A percentile compares a stretch with the other conserved stretches of the same genome.
phyloP scores from a whole-genome alignment of 345 rosid genomes.

The Rhodamnia rubescens region DNA sequence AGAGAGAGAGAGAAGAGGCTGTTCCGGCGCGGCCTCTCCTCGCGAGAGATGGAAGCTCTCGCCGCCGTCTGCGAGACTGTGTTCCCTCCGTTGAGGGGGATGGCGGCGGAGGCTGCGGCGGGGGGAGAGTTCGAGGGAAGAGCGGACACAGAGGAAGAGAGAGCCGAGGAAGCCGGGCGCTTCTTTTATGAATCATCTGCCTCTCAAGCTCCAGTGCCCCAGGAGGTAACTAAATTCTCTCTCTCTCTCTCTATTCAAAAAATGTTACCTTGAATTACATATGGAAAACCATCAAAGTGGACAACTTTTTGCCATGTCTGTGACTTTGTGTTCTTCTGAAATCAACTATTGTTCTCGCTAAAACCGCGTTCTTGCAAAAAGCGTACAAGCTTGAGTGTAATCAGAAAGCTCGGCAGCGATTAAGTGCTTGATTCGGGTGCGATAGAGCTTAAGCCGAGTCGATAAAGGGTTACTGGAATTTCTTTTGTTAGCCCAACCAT shows the following conservation, averaged over 20 bases:
- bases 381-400: neutral
- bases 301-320: neutral
- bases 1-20: neutral
- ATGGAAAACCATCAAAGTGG: neutral
- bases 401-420: neutral
- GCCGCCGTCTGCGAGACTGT: constrained; percentile 41
- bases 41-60: constrained; percentile 40
- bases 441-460: neutral
- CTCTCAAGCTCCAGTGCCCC: neutral
- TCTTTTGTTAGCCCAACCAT: no score
- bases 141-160: neutral
- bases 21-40: constrained; percentile 26
- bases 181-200: neutral
- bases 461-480: neutral
- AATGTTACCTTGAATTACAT: neutral
- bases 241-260: neutral
- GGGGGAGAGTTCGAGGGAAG: neutral
- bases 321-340: neutral
- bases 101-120: neutral
- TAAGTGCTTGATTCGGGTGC: neutral
- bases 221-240: neutral
- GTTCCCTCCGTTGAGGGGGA: constrained; percentile 31
- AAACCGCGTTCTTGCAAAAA: neutral
- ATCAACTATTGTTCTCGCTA: neutral
- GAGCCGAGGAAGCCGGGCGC: neutral